Percentiles rank a stretch among this genome's conserved stretches.
Evolutionary conservation across 2,329 filamentous ascomycete genomes (phyloP).

Genomic region (Camptophora hylomeconis): DNA sequence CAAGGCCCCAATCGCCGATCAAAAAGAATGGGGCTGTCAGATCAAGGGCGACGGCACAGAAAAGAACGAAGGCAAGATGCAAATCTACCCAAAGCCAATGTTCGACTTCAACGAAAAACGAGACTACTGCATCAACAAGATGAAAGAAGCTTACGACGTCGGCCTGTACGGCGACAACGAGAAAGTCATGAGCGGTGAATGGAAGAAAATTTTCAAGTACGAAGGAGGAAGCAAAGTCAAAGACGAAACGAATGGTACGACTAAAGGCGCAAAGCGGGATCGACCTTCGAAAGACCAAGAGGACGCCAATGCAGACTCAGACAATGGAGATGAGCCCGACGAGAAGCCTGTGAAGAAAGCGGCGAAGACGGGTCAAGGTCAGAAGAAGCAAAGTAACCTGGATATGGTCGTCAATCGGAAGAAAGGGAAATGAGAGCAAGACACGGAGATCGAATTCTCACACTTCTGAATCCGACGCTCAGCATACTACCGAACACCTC

Average conservation of each 20-base stretch:
- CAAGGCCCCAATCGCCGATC: conserved; percentile 56
- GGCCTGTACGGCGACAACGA: conserved; percentile 52
- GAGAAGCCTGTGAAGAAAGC: conserved; percentile 5
- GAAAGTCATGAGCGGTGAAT: conserved; percentile 48
- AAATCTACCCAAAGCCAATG: conserved; percentile 59
- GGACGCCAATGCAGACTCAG: conserved; percentile 6
- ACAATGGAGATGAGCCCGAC: conserved; percentile 4
- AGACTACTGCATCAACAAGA: conserved; percentile 48
- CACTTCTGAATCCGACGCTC: no score
- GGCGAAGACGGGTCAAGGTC: conserved; percentile 1
- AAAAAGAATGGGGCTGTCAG: conserved; percentile 54
- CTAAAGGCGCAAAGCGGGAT: conserved; percentile 7
- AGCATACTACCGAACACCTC: no score
- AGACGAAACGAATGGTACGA: conserved; percentile 10
- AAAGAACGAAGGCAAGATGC: conserved; percentile 12
- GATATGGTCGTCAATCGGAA: no score
- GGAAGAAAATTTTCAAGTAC: conserved; percentile 37
- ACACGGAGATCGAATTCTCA: no score
- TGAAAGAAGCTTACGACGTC: conserved; percentile 58
- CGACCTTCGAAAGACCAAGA: conserved; percentile 2
- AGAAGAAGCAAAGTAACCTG: conserved; percentile 1
- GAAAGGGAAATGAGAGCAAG: conserved; percentile 7
- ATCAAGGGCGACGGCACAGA: conserved; percentile 42
- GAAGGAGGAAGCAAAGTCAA: conserved; percentile 25
- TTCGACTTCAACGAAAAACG: conserved; percentile 58